phyloP scores from a whole-genome alignment of 768 basidiomycete species.

The Boletus subparvulus region DNA sequence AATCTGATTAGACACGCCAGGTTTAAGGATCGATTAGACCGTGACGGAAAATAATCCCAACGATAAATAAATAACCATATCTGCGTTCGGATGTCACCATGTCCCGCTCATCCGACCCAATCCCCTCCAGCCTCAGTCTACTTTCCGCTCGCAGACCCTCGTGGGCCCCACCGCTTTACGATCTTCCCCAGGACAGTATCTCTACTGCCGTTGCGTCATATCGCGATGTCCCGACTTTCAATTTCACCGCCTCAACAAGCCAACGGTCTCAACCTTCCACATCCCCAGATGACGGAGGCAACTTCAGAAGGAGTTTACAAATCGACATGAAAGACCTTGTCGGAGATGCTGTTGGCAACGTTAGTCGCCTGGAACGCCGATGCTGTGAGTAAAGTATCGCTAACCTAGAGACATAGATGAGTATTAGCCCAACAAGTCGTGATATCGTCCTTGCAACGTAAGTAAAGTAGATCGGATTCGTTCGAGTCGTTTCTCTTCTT shows the following conservation, averaged over 20 bases:
- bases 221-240: conserved; percentile 29
- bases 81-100: background rate
- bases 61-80: too few relatives aligned
- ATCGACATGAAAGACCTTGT: conserved; percentile 81
- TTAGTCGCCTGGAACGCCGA: conserved; percentile 36
- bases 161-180: conserved; percentile 33
- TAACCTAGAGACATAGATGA: conserved; percentile 58
- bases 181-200: conserved; percentile 23
- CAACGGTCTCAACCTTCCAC: conserved; percentile 23
- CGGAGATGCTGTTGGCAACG: conserved; percentile 82
- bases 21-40: too few relatives aligned
- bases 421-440: conserved; percentile 83
- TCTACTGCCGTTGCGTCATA: conserved; percentile 26
- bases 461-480: conserved; percentile 36
- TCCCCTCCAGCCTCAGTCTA: conserved; percentile 31
- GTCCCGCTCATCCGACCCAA: conserved; percentile 29
- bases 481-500: background rate
- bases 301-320: conserved; percentile 58
- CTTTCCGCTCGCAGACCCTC: conserved; percentile 35
- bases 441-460: conserved; percentile 91
- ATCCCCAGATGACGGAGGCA: conserved; percentile 55
- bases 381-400: background rate
- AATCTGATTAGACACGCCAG: conserved; percentile 9
- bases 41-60: too few relatives aligned
- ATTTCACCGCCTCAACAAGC: conserved; percentile 11